A percentile compares a stretch with the other conserved stretches of the same genome.
Conservation (phyloP, 1,284 basidiomycete species). For the Sphagnurus paluster region DNA sequence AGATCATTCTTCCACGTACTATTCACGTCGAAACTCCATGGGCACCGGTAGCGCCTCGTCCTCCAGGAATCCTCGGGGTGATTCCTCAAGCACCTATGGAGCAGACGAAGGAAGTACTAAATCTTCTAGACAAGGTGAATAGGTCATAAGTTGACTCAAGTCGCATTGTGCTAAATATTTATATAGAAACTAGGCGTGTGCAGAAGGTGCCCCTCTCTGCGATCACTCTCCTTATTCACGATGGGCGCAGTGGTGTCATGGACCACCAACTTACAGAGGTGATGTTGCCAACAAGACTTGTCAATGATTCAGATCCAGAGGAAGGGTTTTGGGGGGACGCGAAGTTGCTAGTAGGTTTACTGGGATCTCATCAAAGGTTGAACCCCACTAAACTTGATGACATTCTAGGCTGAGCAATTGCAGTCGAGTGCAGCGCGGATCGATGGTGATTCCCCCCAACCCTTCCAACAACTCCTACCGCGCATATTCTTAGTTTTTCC, state of each 20-base stretch:
- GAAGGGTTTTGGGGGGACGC: conserved; percentile 72
- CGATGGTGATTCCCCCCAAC: conserved; percentile 48
- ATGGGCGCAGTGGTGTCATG: conserved; percentile 47
- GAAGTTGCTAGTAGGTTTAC: conserved; percentile 47
- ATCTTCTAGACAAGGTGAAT: too few species aligned
- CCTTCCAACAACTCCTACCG: background rate
- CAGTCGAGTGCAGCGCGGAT: conserved; percentile 66
- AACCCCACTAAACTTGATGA: background rate
- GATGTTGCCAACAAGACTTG: conserved; percentile 49
- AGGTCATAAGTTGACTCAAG: background rate
- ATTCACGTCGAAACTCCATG: too few species aligned
- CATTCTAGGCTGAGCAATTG: conserved; percentile 45
- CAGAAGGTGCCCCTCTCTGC: conserved; percentile 30
- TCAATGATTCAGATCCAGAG: conserved; percentile 41
- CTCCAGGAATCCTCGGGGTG: background rate
- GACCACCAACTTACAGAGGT: conserved; percentile 69
- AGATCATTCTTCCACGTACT: background rate
- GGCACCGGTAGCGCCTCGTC: background rate
- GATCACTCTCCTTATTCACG: conserved; percentile 67
- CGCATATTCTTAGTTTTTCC: background rate
- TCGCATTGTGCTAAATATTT: background rate
- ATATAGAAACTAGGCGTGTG: conserved; percentile 13
- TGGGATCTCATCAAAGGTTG: background rate
- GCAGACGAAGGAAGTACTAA: conserved; percentile 5
- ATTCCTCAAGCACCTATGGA: background rate